Evolutionary conservation across 2,329 filamentous ascomycete genomes (phyloP).

Genomic region (Mariannaea elegans): DNA sequence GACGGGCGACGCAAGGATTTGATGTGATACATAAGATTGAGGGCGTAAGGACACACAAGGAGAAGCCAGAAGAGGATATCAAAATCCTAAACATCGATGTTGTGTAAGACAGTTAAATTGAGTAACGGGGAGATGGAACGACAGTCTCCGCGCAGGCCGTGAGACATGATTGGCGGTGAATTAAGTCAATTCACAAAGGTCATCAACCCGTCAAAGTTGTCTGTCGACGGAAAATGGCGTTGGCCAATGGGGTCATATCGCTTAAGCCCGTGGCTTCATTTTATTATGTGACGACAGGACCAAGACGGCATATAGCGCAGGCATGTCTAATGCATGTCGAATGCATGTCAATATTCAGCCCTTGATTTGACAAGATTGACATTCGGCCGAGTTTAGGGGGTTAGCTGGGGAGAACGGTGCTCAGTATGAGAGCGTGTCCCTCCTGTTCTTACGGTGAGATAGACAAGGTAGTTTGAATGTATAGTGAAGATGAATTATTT

Average conservation of each 20-base stretch:
- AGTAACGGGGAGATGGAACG: background rate
- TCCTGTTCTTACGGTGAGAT: background rate
- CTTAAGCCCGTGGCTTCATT: slow-evolving; percentile 18
- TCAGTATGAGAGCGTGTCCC: too few species aligned
- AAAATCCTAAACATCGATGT: slow-evolving; percentile 92
- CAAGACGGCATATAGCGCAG: slow-evolving; percentile 12
- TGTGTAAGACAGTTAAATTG: slow-evolving; percentile 45
- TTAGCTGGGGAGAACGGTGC: too few species aligned
- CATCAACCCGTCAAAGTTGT: background rate
- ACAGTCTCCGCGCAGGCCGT: background rate
- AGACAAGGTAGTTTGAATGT: too few species aligned
- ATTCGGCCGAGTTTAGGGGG: background rate
- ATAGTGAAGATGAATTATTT: too few species aligned
- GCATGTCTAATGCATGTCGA: slow-evolving; percentile 9
- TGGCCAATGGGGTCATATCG: slow-evolving; percentile 23
- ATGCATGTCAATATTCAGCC: slow-evolving; percentile 17
- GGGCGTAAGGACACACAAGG: slow-evolving; percentile 84
- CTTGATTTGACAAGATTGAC: slow-evolving; percentile 14
- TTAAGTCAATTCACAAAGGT: background rate
- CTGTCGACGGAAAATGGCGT: background rate
- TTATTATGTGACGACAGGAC: background rate
- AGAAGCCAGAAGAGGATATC: slow-evolving; percentile 96
- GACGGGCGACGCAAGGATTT: slow-evolving; percentile 85
- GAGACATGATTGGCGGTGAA: background rate
- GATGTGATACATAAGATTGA: slow-evolving; percentile 98